phyloP scores from a whole-genome alignment of 495 filamentous ascomycete genomes.

The Mytilinidion resinicola region DNA sequence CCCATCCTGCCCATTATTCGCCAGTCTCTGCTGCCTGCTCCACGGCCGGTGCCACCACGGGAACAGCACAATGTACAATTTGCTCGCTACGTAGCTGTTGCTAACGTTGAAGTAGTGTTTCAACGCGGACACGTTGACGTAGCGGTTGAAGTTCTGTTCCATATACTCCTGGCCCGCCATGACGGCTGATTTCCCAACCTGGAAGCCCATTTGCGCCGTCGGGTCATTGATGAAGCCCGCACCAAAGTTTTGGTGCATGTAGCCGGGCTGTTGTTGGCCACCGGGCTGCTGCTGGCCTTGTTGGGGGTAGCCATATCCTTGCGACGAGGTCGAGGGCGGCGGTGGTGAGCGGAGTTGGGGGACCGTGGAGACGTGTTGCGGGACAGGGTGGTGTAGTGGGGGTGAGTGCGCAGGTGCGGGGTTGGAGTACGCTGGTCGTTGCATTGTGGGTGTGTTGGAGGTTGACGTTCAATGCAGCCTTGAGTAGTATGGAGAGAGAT shows the following conservation, averaged over 20 bases:
- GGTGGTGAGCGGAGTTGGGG: conserved; percentile 98
- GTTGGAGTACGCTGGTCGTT: conserved; percentile 70
- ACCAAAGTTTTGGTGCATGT: conserved; percentile 67
- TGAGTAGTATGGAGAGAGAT: too few species aligned
- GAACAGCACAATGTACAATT: conserved; percentile 75
- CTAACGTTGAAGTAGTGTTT: conserved; percentile 46
- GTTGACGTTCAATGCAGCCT: too few species aligned
- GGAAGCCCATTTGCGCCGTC: conserved; percentile 92
- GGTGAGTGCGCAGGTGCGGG: conserved; percentile 73
- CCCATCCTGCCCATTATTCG: conserved; percentile 53
- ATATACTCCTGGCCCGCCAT: conserved; percentile 83
- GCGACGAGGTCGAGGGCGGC: conserved; percentile 59
- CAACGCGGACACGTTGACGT: conserved; percentile 64
- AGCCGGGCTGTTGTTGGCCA: conserved; percentile 40
- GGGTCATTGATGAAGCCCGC: conserved; percentile 85
- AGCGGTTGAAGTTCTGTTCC: conserved; percentile 93
- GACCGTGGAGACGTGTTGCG: conserved; percentile 96
- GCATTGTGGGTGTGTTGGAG: conserved; percentile 49
- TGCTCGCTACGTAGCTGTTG: conserved; percentile 39
- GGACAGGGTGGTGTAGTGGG: conserved; percentile 95
- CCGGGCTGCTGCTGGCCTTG: conserved; percentile 53
- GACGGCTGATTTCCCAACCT: conserved; percentile 87
- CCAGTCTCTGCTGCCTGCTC: conserved; percentile 66
- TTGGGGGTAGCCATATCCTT: conserved; percentile 76
- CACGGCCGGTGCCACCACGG: conserved; percentile 96